phyloP scores from a whole-genome alignment of 2,329 filamentous ascomycete species.

The Arthrinium phaeospermum region DNA sequence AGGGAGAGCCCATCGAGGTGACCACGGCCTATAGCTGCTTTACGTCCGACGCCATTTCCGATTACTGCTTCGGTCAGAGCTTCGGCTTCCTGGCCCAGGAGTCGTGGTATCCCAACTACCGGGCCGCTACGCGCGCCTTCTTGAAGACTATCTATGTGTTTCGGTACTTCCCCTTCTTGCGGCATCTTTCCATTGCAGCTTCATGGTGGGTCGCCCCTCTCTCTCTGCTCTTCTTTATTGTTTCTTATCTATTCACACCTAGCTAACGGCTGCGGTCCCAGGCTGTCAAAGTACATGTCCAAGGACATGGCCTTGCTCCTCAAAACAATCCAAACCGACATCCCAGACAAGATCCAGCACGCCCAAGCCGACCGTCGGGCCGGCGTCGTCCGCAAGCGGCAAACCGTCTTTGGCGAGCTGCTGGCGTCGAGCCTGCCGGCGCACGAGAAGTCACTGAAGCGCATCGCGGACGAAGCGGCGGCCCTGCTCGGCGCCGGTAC shows the following conservation, averaged over 20 bases:
- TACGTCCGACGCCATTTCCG: constrained; percentile 44
- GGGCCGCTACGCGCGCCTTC: constrained; percentile 27
- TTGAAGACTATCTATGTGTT: constrained; percentile 32
- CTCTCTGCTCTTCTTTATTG: background rate
- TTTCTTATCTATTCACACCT: too few relatives aligned
- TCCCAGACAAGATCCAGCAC: constrained; percentile 27
- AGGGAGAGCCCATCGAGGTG: constrained; percentile 38
- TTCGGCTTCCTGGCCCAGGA: constrained; percentile 37
- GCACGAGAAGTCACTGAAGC: constrained; percentile 26
- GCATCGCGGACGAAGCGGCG: constrained; percentile 29
- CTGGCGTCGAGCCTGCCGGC: constrained; percentile 27
- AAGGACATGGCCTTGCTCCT: constrained; percentile 29
- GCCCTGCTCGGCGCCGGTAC: constrained; percentile 37
- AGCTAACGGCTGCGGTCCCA: background rate
- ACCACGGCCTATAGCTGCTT: constrained; percentile 46
- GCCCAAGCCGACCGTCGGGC: constrained; percentile 25
- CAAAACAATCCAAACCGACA: constrained; percentile 26
- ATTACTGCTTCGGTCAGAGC: constrained; percentile 45
- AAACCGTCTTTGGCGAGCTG: constrained; percentile 32
- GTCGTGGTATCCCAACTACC: constrained; percentile 44
- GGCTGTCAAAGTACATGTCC: constrained; percentile 30
- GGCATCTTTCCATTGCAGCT: constrained; percentile 22
- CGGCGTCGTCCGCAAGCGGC: constrained; percentile 24
- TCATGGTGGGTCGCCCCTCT: constrained; percentile 23
- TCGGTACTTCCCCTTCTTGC: constrained; percentile 34